Percentiles rank a stretch among this genome's conserved stretches.
Evolutionary conservation across 2,329 filamentous ascomycete species (phyloP).

Genomic region (Septoria linicola): DNA sequence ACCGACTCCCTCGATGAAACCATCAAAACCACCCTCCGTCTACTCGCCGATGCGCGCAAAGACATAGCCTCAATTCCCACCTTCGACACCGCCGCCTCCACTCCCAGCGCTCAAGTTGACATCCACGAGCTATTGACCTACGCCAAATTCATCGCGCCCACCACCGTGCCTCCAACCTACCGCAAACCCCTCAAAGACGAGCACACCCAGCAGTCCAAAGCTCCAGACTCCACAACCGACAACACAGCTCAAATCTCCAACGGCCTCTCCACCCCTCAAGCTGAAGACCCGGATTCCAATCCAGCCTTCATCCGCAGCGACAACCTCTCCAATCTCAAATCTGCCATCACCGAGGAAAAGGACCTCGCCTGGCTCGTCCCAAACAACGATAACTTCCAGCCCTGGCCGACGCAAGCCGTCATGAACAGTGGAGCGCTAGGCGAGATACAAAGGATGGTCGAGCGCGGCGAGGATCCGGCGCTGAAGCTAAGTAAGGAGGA

Average conservation of each 20-base stretch:
- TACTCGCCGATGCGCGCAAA: slow-evolving; percentile 70
- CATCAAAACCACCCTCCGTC: slow-evolving; percentile 67
- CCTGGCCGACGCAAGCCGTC: slow-evolving; percentile 72
- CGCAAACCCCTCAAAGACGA: slow-evolving; percentile 28
- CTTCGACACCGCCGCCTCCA: slow-evolving; percentile 42
- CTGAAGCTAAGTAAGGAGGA: slow-evolving; percentile 45
- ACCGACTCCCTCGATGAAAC: slow-evolving; percentile 67
- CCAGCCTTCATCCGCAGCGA: slow-evolving; percentile 15
- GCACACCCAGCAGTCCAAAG: slow-evolving; percentile 11
- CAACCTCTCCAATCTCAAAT: slow-evolving; percentile 24
- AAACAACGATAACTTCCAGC: slow-evolving; percentile 59
- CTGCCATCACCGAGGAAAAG: slow-evolving; percentile 34
- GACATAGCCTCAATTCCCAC: slow-evolving; percentile 66
- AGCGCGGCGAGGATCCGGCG: slow-evolving; percentile 61
- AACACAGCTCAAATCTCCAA: slow-evolving; percentile 31
- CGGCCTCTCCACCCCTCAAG: slow-evolving; percentile 35
- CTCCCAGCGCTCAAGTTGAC: slow-evolving; percentile 53
- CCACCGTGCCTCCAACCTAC: slow-evolving; percentile 68
- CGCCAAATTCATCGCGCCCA: slow-evolving; percentile 76
- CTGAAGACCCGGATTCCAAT: slow-evolving; percentile 18
- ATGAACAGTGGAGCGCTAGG: slow-evolving; percentile 69
- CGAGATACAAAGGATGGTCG: slow-evolving; percentile 57
- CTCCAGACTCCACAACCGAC: not conserved
- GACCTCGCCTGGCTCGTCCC: slow-evolving; percentile 42
- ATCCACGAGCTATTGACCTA: slow-evolving; percentile 75